These are phyloP conservation scores for Claviceps sp. DNA, from an alignment of 2,329 filamentous ascomycete genomes.

Conservation along the genomic window DNA sequence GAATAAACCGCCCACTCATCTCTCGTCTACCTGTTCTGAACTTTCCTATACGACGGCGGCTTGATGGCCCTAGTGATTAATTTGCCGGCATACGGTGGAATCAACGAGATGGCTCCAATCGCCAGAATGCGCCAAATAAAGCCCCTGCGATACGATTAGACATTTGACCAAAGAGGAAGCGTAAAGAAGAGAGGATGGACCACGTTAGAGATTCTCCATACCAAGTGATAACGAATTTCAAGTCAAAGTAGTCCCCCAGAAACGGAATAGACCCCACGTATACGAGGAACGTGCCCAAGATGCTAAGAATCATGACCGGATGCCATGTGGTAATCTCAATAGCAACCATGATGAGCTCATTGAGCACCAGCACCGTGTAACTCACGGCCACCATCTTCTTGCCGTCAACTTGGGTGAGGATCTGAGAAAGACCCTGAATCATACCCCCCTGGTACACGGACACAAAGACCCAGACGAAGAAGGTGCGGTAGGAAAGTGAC, in stretches of 20 bases:
- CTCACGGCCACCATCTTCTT: constrained; percentile 74
- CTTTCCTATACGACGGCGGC: constrained; percentile 90
- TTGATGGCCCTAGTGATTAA: constrained; percentile 72
- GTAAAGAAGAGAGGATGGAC: neutral
- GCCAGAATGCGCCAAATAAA: constrained; percentile 82
- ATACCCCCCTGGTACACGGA: constrained; percentile 91
- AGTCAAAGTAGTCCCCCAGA: constrained; percentile 77
- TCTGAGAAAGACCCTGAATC: constrained; percentile 87
- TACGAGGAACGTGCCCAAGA: constrained; percentile 69
- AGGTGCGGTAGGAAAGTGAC: constrained; percentile 80
- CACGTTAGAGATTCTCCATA: constrained; percentile 23
- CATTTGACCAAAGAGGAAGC: neutral
- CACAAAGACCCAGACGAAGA: constrained; percentile 93
- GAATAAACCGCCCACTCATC: constrained; percentile 2
- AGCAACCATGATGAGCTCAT: constrained; percentile 94
- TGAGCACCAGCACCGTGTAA: constrained; percentile 83
- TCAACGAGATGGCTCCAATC: constrained; percentile 65
- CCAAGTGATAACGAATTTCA: constrained; percentile 61
- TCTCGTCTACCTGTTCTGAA: constrained; percentile 48
- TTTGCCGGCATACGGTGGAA: constrained; percentile 82
- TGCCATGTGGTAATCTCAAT: constrained; percentile 97
- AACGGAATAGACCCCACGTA: constrained; percentile 79
- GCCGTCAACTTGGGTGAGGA: constrained; percentile 67
- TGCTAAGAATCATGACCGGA: constrained; percentile 72
- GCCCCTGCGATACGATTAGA: constrained; percentile 36